Evolutionary conservation across 108 stramenopile species (phyloP), one percentile per base, ranked within the genome.

Genomic region (Schizochytrium sp.): DNA sequence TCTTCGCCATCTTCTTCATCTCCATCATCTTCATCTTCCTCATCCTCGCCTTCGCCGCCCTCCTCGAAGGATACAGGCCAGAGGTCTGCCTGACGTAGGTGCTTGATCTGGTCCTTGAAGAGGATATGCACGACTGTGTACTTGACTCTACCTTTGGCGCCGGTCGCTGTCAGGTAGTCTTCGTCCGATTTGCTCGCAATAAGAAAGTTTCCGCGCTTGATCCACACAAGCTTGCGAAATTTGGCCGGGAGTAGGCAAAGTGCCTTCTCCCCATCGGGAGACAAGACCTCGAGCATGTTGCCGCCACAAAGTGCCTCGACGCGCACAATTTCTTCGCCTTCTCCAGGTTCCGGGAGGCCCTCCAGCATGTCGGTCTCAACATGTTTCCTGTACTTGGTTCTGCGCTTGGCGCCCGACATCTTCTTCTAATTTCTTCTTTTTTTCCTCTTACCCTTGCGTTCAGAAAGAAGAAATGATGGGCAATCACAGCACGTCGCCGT

Each of bases 171-270:
- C 45, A 89, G 58, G 59, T 87, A 90, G 43, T 93, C 92, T 21
- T 91, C 92, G 21, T 90, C 58, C 21, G 92, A 71, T 60, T 92
- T 89, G 34, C 91, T 88, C 21, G 97, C 96, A 41, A 98, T 96
- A 4, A 98, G 94, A 92, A 91, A 98, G 90, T 98, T 97, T 60
- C 96, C 96, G 5, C 97, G 96, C 93, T 97, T 97, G 55, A 98
- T 95, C 97, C 97, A 98, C 5, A 98, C 96, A 53, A 98, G 92
- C 93, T 98, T 98, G 53, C 95, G 93, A 90, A 97, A 98, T 87
- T 97, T 97, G 14, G 97, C 97, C 8, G 97, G 97, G 5, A 98
- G 95, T 45, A 98, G 95, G 8, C 97, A 97, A 57, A 98, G 92
- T 43, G 90, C 88, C 72, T 14, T 18, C 19, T 63, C 72, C 5